Conservation (phyloP, 2,329 filamentous ascomycete species). For the Aulographum hederae region DNA sequence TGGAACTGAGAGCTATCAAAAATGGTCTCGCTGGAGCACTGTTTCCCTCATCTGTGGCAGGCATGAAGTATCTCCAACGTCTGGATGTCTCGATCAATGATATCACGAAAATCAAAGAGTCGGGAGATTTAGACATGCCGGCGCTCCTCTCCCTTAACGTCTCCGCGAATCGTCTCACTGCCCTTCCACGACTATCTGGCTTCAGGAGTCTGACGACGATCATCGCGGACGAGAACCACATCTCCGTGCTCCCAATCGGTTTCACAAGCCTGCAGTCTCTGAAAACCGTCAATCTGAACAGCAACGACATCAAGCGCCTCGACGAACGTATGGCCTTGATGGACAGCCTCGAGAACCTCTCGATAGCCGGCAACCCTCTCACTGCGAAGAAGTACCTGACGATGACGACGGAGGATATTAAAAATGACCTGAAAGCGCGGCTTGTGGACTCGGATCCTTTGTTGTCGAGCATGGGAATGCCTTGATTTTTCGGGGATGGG, state of each 20-base stretch:
- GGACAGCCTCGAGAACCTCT: conserved; percentile 56
- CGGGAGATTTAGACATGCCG: conserved; percentile 39
- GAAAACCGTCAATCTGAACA: conserved; percentile 63
- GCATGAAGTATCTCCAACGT: conserved; percentile 47
- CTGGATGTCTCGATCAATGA: conserved; percentile 67
- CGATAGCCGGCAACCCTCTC: conserved; percentile 75
- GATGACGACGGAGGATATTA: conserved; percentile 66
- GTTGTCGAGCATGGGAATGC: not conserved
- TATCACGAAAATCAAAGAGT: conserved; percentile 32
- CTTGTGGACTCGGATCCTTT: conserved; percentile 25
- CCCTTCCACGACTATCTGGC: conserved; percentile 52
- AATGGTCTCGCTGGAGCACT: conserved; percentile 62
- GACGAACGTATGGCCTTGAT: conserved; percentile 65
- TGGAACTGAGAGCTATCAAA: conserved; percentile 55
- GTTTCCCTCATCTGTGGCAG: conserved; percentile 41
- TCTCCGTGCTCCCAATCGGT: conserved; percentile 57
- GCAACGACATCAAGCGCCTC: conserved; percentile 63
- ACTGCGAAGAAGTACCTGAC: conserved; percentile 72
- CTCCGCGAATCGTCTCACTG: conserved; percentile 62
- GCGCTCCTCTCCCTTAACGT: conserved; percentile 55
- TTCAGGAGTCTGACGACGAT: conserved; percentile 61
- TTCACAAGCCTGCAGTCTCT: conserved; percentile 51
- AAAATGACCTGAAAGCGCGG: conserved; percentile 49
- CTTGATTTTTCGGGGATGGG: too few species aligned
- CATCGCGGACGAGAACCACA: conserved; percentile 63